Base-by-base conservation (phyloP, 768 basidiomycete genomes). In the Dendrothele bispora region DNA sequence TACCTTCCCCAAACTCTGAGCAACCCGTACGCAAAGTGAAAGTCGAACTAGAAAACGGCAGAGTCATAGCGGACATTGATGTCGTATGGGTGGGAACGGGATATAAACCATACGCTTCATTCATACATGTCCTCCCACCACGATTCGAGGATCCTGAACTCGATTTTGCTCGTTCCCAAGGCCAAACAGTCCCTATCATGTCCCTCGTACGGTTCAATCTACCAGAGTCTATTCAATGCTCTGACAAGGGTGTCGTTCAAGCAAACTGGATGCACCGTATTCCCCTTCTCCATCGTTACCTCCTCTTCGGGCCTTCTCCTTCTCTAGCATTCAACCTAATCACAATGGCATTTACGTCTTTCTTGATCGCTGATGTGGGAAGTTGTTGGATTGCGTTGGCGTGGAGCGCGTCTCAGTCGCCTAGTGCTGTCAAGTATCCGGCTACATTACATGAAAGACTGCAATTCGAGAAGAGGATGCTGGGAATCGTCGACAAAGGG, bases 361-460 rank as follows among this genome's bases (percentile, higher is more conserved):
- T 79, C 55, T 64, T 64, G 3, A 62, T 78, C 51, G 71, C 73
- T 1, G 77, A 80, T 48, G 61, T 80, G 38, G 64, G 63, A 15
- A 75, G 73, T 57, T 75, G 72, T 3, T 79, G 73, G 73, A 65
- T 80, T 34, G 56, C 75, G 1, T 59, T 75, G 18, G 67, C 69
- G 2, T 79, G 75, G 74, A 48, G 51, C 3, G 54, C 61, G 2
- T n/a, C n/a, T n/a, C n/a, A n/a, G n/a, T n/a, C n/a, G n/a, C 47
- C 52, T 3, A 54, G 61, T 2, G 48, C 56, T 22, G 54, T 69
- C 14, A 12, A 50, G 2, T 67, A 74, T 46, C 75, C 77, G 0
- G 43, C 56, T 18, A 67, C 70, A 1, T 7, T 55, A 2, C 61
- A 64, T 25, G 66, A 49, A 0, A 60, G 70, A 3, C 63, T 77